phyloP scores from a whole-genome alignment of 768 basidiomycete genomes.

The Tulasnella sp. region DNA sequence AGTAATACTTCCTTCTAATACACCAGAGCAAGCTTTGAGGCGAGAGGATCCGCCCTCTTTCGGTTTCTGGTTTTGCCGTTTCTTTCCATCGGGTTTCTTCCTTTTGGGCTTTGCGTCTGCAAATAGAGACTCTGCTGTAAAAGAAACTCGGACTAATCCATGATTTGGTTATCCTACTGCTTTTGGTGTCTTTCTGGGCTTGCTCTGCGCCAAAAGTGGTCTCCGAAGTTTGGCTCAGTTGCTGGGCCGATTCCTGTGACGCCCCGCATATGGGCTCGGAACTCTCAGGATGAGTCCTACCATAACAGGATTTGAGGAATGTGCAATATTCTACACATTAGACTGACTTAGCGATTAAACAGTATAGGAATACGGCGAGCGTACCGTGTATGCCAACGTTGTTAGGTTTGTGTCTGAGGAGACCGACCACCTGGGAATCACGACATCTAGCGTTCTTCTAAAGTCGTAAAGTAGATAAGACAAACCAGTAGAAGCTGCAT shows the following conservation, averaged over 20 bases:
- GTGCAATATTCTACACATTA: neutral
- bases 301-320: neutral
- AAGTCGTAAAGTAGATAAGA: neutral
- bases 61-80: neutral
- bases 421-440: neutral
- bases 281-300: neutral
- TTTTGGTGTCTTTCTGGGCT: neutral
- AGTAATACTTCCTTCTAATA: neutral
- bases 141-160: neutral
- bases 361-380: neutral
- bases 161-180: neutral
- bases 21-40: neutral
- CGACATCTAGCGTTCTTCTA: neutral
- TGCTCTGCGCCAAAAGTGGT: neutral
- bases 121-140: neutral
- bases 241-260: neutral
- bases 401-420: neutral
- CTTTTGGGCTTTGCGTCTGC: neutral
- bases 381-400: neutral
- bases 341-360: neutral
- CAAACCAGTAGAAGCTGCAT: neutral
- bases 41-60: neutral
- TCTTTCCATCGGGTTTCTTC: neutral
- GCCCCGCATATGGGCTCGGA: neutral
- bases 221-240: neutral